phyloP scores from a whole-genome alignment of 768 basidiomycete species.

The Coprinopsis sp. region DNA sequence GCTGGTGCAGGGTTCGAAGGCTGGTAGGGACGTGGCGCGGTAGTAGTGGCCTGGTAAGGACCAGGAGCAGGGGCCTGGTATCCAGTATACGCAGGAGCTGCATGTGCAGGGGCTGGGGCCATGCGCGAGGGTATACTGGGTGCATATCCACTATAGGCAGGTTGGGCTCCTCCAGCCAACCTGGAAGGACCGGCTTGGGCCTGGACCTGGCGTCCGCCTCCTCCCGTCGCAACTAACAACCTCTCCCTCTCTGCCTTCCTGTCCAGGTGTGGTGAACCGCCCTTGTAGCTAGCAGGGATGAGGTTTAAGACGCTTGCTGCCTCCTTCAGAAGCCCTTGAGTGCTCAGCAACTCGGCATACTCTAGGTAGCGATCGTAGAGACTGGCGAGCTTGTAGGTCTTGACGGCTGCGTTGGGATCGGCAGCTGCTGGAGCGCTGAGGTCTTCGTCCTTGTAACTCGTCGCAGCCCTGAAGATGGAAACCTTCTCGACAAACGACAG shows the following conservation, averaged over 20 bases:
- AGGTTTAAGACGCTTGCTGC: conserved; percentile 75
- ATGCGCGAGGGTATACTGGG: conserved; percentile 18
- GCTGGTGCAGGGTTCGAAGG: conserved; percentile 8
- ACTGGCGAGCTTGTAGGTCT: conserved; percentile 76
- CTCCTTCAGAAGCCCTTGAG: conserved; percentile 84
- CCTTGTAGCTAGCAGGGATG: conserved; percentile 76
- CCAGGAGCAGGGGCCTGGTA: conserved; percentile 15
- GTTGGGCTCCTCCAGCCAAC: too few relatives aligned
- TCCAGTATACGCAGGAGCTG: conserved; percentile 5
- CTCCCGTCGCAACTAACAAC: conserved; percentile 33
- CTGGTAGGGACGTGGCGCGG: conserved; percentile 9
- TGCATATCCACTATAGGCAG: conserved; percentile 14
- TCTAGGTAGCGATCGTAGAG: conserved; percentile 95
- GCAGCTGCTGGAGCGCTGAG: conserved; percentile 45
- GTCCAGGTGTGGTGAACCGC: conserved; percentile 38
- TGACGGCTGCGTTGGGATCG: conserved; percentile 40
- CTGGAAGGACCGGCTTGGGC: too few relatives aligned
- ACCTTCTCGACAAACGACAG: conserved; percentile 97
- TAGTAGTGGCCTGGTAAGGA: conserved; percentile 4
- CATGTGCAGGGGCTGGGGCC: conserved; percentile 17
- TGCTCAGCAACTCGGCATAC: conserved; percentile 87
- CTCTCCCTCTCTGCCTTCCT: conserved; percentile 36
- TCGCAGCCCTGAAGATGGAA: conserved; percentile 86
- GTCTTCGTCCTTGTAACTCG: conserved; percentile 73
- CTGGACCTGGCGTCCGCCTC: too few relatives aligned